Evolutionary conservation across 441 rosid genomes (phyloP).

Genomic region (Hura crepitans): DNA sequence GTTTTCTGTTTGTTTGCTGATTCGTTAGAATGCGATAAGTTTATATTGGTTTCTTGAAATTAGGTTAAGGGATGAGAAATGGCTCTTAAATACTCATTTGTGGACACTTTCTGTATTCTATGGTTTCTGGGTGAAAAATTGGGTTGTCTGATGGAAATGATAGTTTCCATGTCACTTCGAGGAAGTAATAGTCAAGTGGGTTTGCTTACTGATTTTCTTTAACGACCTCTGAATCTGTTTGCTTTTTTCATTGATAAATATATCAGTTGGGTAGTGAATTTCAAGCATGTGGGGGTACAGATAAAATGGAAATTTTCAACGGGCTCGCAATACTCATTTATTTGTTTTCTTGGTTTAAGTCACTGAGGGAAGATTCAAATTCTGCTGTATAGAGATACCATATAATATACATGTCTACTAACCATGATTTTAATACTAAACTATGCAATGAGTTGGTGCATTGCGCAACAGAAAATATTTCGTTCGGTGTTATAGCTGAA

Average conservation of each 20-base stretch:
- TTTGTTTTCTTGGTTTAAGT: neutral
- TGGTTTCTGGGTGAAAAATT: neutral
- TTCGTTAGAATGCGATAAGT: neutral
- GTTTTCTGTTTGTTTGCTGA: neutral
- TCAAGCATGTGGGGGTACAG: neutral
- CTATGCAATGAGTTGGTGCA: neutral
- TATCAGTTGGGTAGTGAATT: neutral
- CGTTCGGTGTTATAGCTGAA: neutral
- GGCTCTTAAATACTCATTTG: neutral
- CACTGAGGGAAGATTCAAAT: neutral
- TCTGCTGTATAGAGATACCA: neutral
- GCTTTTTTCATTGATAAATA: neutral
- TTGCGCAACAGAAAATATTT: neutral
- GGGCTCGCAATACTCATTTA: neutral
- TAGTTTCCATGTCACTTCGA: conserved; percentile 9
- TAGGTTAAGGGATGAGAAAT: neutral
- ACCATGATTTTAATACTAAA: neutral
- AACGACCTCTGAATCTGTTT: neutral
- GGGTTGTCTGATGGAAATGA: neutral
- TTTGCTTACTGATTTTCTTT: neutral
- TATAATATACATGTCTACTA: neutral
- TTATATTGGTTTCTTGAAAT: neutral
- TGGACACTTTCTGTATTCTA: neutral
- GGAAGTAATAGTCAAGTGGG: neutral
- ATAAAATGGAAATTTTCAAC: neutral